Evolutionary conservation across 2,329 filamentous ascomycete species (phyloP), one percentile per base, ranked within the genome.

Genomic region (Claviceps spartinae): DNA sequence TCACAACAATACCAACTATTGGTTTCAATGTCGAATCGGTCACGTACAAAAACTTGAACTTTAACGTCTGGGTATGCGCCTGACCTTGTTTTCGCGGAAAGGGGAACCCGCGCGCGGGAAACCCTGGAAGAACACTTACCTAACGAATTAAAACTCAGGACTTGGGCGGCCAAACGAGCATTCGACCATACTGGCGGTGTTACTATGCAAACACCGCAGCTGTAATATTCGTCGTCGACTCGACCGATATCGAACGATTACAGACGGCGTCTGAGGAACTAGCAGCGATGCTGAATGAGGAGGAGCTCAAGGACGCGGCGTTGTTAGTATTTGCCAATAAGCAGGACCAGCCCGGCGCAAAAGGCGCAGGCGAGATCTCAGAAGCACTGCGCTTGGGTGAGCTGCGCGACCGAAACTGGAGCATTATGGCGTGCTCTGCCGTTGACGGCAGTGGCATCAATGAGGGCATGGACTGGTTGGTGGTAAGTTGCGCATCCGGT

Each of bases 11-110:
- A 77, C 93, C 93, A 20, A 98, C 93, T 51, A 97, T 98, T 68
- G 93, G 93, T 55, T 98, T 98, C 77, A 98, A 98, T 69, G 93
- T 98, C 62, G 93, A 98, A 72, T 95, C 89, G 22, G 93, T 98
- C 58, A 93, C 89, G 61, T 98, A 98, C 77, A 91, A 91, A 69
- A 97, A 96, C 67, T 79, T 98, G 56, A 95, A 96, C 69, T 95
- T 98, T 69, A 97, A 97, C 65, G 93, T 98, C 63, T 98, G 93
- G 93, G 85, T 88, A 83, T 52, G 82, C 65, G 24, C 4, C 36
- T 43, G 49, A 9, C 7, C 30, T 11, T 20, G 13, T 30, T 20
- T n/a, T 9, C 30, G 24, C 44, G 30, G 16, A n/a, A 11, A 18
- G 16, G n/a, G 4, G 7, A 8, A 30, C 30, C 30, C 11, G 13